Base-by-base conservation (phyloP, 352 stramenopile genomes). In the Phytopythium aichiense region DNA sequence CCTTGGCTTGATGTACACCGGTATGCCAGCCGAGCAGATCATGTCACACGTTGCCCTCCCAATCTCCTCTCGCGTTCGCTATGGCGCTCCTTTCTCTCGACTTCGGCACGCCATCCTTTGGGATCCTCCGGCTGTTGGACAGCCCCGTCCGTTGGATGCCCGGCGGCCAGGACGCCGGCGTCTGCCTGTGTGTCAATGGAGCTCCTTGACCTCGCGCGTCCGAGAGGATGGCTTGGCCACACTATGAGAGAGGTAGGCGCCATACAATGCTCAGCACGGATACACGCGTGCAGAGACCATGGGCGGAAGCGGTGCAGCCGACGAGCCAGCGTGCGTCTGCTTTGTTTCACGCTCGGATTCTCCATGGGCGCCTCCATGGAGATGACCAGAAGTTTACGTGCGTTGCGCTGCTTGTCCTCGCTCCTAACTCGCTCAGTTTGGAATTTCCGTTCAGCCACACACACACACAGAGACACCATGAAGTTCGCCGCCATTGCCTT, bases 381-480 rank as follows among this genome's bases (percentile, higher is more conserved):
- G 37, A 13, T 15, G 35, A 15, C 37, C 3, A 6, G 37, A 30
- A 30, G 25, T 1, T 30, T 3, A 30, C 25, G 25, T 30, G 25
- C 25, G 25, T 3, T 30, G 25, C 25, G 25, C 25, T 30, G 25
- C 25, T 30, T 30, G 25, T 3, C 25, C 46, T 52, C 46, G 46
- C 46, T 52, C 46, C 22, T 11, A 22, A 30, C 2, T 31, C 37
- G 50, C 22, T 74, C 69, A 77, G 16, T 77, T 63, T 48, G 48
- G 38, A 73, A 69, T 69, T 61, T 63, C 53, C 69, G 58, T 59
- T 61, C 63, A 65, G 43, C 66, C n/a, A 25, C 55, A 33, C 60
- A 73, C 60, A 73, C 33, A 38, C 33, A 38, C 42, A 58, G 12
- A 28, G 9, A 38, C 23, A 73, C 45, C 54, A 77, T 74, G 70